These are phyloP conservation scores for Lachancea sp. DNA, from an alignment of 805 yeast genomes.

Conservation along the genomic window DNA sequence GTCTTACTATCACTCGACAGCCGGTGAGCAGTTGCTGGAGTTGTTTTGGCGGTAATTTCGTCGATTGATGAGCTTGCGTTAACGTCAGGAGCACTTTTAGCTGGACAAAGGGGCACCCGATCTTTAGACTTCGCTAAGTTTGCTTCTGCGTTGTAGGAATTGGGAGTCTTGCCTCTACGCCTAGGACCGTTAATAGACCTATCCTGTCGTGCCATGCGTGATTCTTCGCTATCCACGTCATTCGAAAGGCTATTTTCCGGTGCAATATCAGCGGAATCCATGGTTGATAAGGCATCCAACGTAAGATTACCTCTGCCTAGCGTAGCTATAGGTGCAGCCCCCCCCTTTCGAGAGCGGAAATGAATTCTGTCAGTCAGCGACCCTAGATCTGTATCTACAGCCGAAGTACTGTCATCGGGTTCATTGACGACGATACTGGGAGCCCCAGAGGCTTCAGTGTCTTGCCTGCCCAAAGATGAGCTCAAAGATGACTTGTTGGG, in stretches of 20 bases:
- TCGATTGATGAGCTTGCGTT: background rate
- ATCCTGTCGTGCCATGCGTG: background rate
- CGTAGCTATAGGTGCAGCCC: slow-evolving; percentile 41
- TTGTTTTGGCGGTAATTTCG: no score
- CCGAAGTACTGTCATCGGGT: slow-evolving; percentile 6
- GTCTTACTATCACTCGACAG: slow-evolving; percentile 19
- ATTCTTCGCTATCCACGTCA: background rate
- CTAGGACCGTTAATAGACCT: background rate
- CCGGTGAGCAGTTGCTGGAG: background rate
- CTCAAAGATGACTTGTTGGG: background rate
- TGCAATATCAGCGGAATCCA: background rate
- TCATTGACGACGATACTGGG: slow-evolving; percentile 5
- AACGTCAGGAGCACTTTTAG: slow-evolving; percentile 4
- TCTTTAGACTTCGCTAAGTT: background rate
- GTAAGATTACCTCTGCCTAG: slow-evolving; percentile 51
- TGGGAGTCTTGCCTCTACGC: slow-evolving; percentile 1
- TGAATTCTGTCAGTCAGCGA: slow-evolving; percentile 21
- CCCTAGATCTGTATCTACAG: slow-evolving; percentile 18
- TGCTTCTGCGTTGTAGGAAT: background rate
- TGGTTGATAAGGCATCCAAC: slow-evolving; percentile 30
- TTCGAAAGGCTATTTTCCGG: slow-evolving; percentile 3
- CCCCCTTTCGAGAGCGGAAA: slow-evolving; percentile 36
- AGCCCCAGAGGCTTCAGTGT: slow-evolving; percentile 1
- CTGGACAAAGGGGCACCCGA: slow-evolving; percentile 2
- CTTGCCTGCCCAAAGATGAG: background rate